Evolutionary conservation across 495 filamentous ascomycete genomes (phyloP).

Genomic region (Echria macrotheca): DNA sequence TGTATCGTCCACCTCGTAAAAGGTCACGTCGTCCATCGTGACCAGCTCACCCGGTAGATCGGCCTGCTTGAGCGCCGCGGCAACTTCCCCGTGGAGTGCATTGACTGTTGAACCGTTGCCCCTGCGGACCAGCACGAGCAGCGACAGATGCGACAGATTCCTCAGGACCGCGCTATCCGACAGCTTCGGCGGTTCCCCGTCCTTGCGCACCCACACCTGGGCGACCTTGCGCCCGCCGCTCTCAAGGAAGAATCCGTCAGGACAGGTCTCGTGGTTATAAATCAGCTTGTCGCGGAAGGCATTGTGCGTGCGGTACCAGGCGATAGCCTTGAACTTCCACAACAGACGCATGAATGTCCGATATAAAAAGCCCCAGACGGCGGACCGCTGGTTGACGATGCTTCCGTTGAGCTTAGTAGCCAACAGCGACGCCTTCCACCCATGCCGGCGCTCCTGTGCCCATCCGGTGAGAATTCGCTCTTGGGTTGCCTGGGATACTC

Average conservation of each 20-base stretch:
- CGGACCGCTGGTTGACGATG: slow-evolving; percentile 18
- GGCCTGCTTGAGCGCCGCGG: slow-evolving; percentile 2
- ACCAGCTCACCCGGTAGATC: neutral
- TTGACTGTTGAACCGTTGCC: neutral
- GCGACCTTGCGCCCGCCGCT: slow-evolving; percentile 3
- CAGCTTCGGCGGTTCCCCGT: neutral
- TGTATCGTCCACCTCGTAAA: neutral
- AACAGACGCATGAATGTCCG: neutral
- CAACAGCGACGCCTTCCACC: slow-evolving; percentile 17
- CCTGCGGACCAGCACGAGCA: slow-evolving; percentile 1
- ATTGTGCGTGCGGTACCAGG: neutral
- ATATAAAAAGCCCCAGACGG: neutral
- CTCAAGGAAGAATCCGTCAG: slow-evolving; percentile 7
- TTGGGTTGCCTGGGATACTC: slow-evolving; percentile 2
- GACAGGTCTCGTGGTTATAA: neutral
- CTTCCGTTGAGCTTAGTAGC: slow-evolving; percentile 25
- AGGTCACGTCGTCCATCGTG: slow-evolving; percentile 9
- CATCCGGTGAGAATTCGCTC: slow-evolving; percentile 19
- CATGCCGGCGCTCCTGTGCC: slow-evolving; percentile 22
- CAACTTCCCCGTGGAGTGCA: neutral
- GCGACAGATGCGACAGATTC: slow-evolving; percentile 4
- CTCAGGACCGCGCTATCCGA: neutral
- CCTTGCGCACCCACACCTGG: slow-evolving; percentile 2
- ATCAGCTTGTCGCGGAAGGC: slow-evolving; percentile 6
- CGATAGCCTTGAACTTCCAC: neutral